Percentiles rank a stretch among this genome's conserved stretches.
These are phyloP conservation scores for Colletotrichum sp. DNA, from an alignment of 2,329 filamentous ascomycete genomes.

Conservation along the genomic window DNA sequence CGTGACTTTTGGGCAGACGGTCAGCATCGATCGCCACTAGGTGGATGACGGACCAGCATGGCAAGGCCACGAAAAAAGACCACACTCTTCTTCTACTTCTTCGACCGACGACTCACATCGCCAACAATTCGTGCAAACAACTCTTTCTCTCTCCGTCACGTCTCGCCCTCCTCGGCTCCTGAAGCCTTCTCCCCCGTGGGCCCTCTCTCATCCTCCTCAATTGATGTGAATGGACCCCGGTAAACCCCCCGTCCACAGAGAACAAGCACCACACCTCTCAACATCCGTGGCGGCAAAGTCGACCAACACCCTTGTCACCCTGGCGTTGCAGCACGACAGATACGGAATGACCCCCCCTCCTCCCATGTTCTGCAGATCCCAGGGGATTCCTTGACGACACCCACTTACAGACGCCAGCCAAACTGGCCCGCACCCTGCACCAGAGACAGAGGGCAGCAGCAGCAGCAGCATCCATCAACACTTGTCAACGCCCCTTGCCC, in stretches of 20 bases:
- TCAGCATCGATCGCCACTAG: not conserved
- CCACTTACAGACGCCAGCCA: not conserved
- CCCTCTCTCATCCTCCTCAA: not conserved
- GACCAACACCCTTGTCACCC: slow-evolving; percentile 3
- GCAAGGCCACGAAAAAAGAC: not conserved
- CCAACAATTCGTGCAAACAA: not conserved
- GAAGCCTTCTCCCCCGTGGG: not conserved
- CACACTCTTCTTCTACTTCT: not conserved
- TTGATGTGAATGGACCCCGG: not conserved
- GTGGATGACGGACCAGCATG: not conserved
- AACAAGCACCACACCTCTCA: not conserved
- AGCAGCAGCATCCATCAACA: not conserved
- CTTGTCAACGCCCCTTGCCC: not conserved
- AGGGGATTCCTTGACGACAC: slow-evolving; percentile 13
- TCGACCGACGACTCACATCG: not conserved
- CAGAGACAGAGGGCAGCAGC: not conserved
- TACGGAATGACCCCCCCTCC: slow-evolving; percentile 14
- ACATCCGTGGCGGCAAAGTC: slow-evolving; percentile 14
- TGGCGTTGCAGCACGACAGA: slow-evolving; percentile 22
- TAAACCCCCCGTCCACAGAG: not conserved
- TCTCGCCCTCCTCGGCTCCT: not conserved
- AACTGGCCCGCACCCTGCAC: not conserved
- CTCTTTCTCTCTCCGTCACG: not conserved
- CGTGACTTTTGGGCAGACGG: not conserved
- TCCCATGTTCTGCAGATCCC: slow-evolving; percentile 16